Conservation (phyloP, 805 yeast genomes). For the Starmerella roubikii region DNA sequence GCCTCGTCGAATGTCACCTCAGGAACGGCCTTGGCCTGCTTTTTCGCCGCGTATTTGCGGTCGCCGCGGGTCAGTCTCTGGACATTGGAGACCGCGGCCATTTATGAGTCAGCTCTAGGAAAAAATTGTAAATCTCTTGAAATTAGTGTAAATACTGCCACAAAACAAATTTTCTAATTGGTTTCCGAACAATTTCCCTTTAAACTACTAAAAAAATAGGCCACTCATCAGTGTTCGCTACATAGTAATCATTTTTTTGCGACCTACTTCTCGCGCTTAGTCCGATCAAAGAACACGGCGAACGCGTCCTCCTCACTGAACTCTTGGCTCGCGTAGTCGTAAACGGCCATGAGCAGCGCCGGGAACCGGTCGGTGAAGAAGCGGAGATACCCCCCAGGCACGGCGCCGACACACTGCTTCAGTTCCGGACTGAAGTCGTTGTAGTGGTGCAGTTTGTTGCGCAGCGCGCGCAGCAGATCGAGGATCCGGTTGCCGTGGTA, state of each 20-base stretch:
- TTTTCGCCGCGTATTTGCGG: constrained; percentile 57
- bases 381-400: constrained; percentile 72
- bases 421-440: constrained; percentile 56
- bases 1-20: constrained; percentile 77
- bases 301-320: constrained; percentile 13
- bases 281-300: constrained; percentile 1
- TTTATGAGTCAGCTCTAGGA: background rate
- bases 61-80: constrained; percentile 77
- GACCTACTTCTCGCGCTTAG: background rate
- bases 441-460: constrained; percentile 90
- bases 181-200: background rate
- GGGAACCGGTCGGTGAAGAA: constrained; percentile 74
- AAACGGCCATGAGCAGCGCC: constrained; percentile 57
- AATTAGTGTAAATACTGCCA: no score
- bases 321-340: constrained; percentile 26
- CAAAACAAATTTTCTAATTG: no score
- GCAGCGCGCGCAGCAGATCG: constrained; percentile 76
- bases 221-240: no score
- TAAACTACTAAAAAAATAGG: no score
- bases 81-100: constrained; percentile 37
- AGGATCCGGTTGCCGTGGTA: constrained; percentile 64
- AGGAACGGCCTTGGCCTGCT: constrained; percentile 47
- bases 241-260: background rate
- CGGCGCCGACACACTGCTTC: constrained; percentile 52
- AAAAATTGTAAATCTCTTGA: no score